Evolutionary conservation across 257 asterid genomes (phyloP), one percentile per base, ranked within the genome.

Genomic region (Fraxinus quadrangulata): DNA sequence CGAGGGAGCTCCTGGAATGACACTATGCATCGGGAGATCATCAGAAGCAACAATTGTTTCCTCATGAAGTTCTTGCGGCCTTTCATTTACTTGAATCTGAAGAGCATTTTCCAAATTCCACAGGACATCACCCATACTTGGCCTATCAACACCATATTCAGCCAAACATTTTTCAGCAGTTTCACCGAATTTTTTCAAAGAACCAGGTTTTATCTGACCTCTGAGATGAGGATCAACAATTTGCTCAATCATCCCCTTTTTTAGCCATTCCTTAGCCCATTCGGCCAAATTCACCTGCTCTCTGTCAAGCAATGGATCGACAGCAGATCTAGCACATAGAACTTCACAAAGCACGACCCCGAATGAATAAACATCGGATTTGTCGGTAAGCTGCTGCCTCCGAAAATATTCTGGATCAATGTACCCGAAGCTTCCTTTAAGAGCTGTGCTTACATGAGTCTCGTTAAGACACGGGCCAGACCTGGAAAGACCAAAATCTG

Each of bases 61-160:
- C 37, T 73, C 77, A 2, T 26, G 6, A 6, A 10, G 24, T 73
- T 36, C 30, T 14, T 14, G 21, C 19, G 14, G 24, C 68, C 42
- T 54, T 49, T 30, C 26, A 19, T 17, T 73, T 49, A 47, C 68
- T 63, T 49, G 68, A 49, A 73, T 23, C 69, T n/a, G 77, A 51
- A 73, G 67, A 51, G 77, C 77, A 14, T 73, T 28, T 54, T 73
- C 77, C 77, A 73, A 73, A 73, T 73, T 73, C 77, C 77, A 73
- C 77, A 73, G 31, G 7, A 73, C 77, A 73, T 73, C 77, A 19
- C 77, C 68, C 65, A 72, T 72, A 12, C 66, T 45, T 28, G 76
- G 76, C 77, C 77, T 49, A 21, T 73, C 77, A 31, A 51, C 68
- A 49, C 77, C 69, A 31, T 73, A 49, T 6, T 73, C 77, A 73